phyloP scores from a whole-genome alignment of 2,329 filamentous ascomycete species.

The Claviceps spartinae region DNA sequence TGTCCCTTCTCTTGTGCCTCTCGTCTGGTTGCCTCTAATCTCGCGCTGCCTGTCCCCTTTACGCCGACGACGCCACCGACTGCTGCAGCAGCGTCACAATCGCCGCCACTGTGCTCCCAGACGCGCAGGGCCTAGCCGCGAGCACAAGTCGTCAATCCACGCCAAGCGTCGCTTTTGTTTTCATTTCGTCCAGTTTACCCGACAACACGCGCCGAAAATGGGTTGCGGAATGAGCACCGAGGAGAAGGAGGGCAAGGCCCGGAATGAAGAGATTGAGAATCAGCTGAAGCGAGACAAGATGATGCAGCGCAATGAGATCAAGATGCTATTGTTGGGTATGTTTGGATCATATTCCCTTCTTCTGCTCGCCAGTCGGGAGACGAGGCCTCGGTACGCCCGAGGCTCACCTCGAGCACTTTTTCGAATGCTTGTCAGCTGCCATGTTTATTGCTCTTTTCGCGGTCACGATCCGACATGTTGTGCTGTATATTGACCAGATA shows the following conservation, averaged over 20 bases:
- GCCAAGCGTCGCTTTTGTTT: not conserved
- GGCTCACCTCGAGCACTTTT: not conserved
- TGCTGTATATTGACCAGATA: not conserved
- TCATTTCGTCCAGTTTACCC: not conserved
- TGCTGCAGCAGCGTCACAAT: not conserved
- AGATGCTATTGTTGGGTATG: slow-evolving; percentile 94
- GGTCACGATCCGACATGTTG: too few relatives aligned
- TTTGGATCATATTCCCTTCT: not conserved
- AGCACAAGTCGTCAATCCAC: not conserved
- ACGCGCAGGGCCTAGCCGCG: not conserved
- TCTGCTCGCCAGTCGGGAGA: not conserved
- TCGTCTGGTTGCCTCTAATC: not conserved
- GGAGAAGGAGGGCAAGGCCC: slow-evolving; percentile 99
- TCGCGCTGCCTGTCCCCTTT: not conserved
- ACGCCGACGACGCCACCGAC: not conserved
- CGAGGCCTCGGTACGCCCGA: not conserved
- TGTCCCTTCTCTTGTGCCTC: not conserved
- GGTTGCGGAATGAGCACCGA: slow-evolving; percentile 99
- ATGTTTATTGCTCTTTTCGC: too few relatives aligned
- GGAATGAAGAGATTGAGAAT: slow-evolving; percentile 99
- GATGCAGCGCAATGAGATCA: slow-evolving; percentile 99
- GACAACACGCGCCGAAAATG: slow-evolving; percentile 52
- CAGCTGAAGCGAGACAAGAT: slow-evolving; percentile 97
- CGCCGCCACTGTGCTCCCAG: not conserved
- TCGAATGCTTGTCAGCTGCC: too few relatives aligned